Evolutionary conservation across 345 rosid species (phyloP).

Genomic region (Microcos paniculata): DNA sequence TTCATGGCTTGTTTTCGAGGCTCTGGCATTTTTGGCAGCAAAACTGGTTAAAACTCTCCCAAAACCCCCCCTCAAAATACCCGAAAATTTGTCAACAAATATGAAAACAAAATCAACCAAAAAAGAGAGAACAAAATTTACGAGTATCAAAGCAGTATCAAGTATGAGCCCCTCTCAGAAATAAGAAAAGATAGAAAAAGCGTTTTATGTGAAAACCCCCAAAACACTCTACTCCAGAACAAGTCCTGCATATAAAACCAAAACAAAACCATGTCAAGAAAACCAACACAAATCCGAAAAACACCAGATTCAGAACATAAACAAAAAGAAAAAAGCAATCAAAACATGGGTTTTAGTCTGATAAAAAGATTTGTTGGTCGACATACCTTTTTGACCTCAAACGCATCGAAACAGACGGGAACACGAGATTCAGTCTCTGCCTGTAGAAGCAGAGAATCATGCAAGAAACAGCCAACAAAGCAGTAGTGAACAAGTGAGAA

Average conservation of each 20-base stretch:
- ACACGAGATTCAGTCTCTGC: conserved; percentile 53
- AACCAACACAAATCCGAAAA: background rate
- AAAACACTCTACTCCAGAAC: conserved; percentile 71
- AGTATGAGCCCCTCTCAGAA: conserved; percentile 66
- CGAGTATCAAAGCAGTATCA: conserved; percentile 31
- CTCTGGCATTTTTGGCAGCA: conserved; percentile 38
- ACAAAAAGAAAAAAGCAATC: background rate
- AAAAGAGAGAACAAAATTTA: conserved; percentile 6
- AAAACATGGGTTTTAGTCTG: background rate
- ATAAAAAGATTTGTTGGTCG: background rate
- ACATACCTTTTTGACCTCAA: conserved; percentile 66
- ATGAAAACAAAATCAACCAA: background rate
- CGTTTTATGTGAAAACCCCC: conserved; percentile 77
- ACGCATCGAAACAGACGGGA: conserved; percentile 70
- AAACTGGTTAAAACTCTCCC: conserved; percentile 24
- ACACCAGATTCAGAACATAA: conserved; percentile 25
- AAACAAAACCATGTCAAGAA: background rate
- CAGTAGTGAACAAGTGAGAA: conserved; percentile 11
- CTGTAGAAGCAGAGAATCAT: conserved; percentile 46
- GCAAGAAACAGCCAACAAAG: conserved; percentile 24
- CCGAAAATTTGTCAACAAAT: conserved; percentile 6
- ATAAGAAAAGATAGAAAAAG: conserved; percentile 62
- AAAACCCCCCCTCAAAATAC: conserved; percentile 33
- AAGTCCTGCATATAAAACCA: conserved; percentile 58
- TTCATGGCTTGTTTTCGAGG: conserved; percentile 30